Evolutionary conservation across 495 filamentous ascomycete genomes (phyloP).

Genomic region (Clavariopsis aquatica): DNA sequence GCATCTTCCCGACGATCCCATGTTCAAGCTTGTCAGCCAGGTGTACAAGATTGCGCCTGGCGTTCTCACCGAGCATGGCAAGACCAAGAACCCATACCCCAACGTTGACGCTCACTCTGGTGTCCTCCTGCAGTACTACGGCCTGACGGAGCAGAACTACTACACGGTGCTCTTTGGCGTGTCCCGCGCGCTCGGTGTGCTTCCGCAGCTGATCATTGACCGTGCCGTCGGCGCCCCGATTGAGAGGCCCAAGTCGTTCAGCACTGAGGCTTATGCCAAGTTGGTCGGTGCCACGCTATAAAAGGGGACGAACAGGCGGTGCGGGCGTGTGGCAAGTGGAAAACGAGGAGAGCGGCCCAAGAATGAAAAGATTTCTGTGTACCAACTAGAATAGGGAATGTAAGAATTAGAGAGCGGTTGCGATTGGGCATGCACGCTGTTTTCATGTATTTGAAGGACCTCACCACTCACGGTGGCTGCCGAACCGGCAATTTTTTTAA

Average conservation of each 20-base stretch:
- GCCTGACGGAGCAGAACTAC: conserved; percentile 97
- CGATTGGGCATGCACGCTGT: conserved; percentile 13
- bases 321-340: not conserved
- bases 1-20: conserved; percentile 90
- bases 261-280: conserved; percentile 94
- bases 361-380: conserved; percentile 25
- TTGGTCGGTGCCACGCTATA: conserved; percentile 88
- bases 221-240: conserved; percentile 88
- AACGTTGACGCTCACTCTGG: conserved; percentile 71
- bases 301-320: conserved; percentile 51
- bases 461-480: conserved; percentile 24
- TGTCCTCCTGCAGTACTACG: conserved; percentile 99
- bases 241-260: conserved; percentile 94
- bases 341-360: conserved; percentile 4
- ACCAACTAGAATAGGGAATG: conserved; percentile 35
- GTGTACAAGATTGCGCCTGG: conserved; percentile 99
- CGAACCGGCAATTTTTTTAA: not conserved
- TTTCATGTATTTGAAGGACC: conserved; percentile 11
- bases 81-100: conserved; percentile 53
- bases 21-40: conserved; percentile 99
- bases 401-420: conserved; percentile 14
- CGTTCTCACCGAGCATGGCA: conserved; percentile 97
- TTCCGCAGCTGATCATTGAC: conserved; percentile 99
- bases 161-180: conserved; percentile 99
- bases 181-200: conserved; percentile 93